Evolutionary conservation across 1,284 basidiomycete genomes (phyloP), one percentile per base, ranked within the genome.

Genomic region (Xerocomus minutiporus): DNA sequence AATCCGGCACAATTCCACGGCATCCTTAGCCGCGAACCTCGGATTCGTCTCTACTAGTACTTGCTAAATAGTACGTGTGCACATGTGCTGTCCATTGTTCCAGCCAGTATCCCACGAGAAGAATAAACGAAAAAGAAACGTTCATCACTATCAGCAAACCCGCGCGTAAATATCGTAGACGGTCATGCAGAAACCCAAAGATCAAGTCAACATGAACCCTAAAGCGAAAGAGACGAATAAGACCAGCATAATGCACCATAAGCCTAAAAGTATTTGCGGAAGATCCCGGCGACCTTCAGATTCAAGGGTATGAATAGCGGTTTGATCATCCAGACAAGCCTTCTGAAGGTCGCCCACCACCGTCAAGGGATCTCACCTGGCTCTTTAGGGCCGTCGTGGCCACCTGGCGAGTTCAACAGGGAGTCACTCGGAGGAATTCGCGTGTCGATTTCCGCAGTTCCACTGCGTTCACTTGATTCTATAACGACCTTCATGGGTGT

Each of bases 201-300:
- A 57, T 54, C 48, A 61, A 29, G 45, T 52, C 49, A 52, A 57
- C 57, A 62, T 49, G 56, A 65, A 58, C 53, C 64, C 63, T 52
- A 53, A 60, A 59, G 51, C 57, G 59, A 60, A 61, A 59, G 40
- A 34, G 50, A 57, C 41, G 48, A 59, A 57, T 39, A 61, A 55
- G 43, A 55, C 56, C 39, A 59, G 40, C 41, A 50, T 36, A 48
- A 51, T 56, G 46, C 51, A 52, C 51, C 55, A 53, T 49, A 40
- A 56, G 49, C 54, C 66, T 68, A 76, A 49, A 77, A 71, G 55
- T 66, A 71, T 62, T 71, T 72, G 62, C 71, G 71, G 61, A 78
- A 61, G 63, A 72, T 73, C 75, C 71, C 77, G 78, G 82, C 82
- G 77, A 82, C 79, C 78, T 75, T 80, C 71, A 78, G 76, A 69